Base-by-base conservation (phyloP, 306 rosid species). In the Cicer yamashitae region DNA sequence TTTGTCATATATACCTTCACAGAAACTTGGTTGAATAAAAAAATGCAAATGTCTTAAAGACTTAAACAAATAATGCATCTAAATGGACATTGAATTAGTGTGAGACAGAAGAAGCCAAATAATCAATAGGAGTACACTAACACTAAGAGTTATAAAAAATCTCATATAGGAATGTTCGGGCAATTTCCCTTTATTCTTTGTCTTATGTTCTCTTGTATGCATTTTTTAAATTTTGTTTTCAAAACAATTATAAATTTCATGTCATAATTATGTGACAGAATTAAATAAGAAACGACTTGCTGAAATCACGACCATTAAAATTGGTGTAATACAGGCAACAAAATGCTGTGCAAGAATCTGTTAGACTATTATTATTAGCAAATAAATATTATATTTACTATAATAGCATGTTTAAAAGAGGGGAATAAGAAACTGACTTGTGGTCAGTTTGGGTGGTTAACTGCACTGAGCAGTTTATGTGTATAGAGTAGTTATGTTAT, bases 1-100 rank as follows among this genome's bases (percentile, higher is more conserved):
- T 80, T 90, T 92, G 61, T 90, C 97, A 58, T 94, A 94, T 80
- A 92, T 85, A 61, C 96, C 99, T 94, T 71, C 81, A 77, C 40
- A 80, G 76, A 68, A 75, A 43, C 54, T 60, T 67, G n/a, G 47
- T 48, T 45, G 67, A 70, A 40, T 25, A 30, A 66, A 48, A 6
- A 39, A 71, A 10, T 51, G 53, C n/a, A 46, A 45, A 45, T 58
- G 47, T 12, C 39, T 17, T 46, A 56, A 17, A 39, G 0, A 6
- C 22, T 4, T 30, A 54, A 53, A 48, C 50, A 59, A 41, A 38
- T 39, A 70, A 75, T 61, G 17, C 57, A 68, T 58, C 53, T 74
- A 69, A 65, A 17, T 77, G 76, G 73, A 73, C 43, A 43, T 34
- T 50, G 54, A 22, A n/a, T 37, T 54, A 39, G 38, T 8, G 44